A percentile compares a stretch with the other conserved stretches of the same genome.
Conservation (phyloP, 1,284 basidiomycete species). For the Cutaneotrichosporon sp. region DNA sequence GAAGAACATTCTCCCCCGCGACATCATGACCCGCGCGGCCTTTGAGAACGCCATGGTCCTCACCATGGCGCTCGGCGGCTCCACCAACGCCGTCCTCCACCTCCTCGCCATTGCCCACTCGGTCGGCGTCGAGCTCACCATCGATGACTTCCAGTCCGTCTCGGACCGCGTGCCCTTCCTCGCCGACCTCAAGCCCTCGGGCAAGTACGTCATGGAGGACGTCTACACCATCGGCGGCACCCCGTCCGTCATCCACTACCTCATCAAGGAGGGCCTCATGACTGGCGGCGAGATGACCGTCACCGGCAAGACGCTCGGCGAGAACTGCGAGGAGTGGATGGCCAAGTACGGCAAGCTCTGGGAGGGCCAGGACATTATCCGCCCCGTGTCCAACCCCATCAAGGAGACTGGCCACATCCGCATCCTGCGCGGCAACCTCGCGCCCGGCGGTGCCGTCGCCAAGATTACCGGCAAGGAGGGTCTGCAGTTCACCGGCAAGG, state of each 20-base stretch:
- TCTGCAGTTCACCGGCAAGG: conserved; percentile 63
- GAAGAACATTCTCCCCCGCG: conserved; percentile 87
- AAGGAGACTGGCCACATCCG: conserved; percentile 87
- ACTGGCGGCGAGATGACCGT: conserved; percentile 90
- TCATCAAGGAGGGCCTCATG: conserved; percentile 81
- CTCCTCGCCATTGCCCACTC: conserved; percentile 91
- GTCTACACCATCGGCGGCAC: conserved; percentile 89
- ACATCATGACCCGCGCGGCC: conserved; percentile 93
- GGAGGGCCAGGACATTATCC: conserved; percentile 77
- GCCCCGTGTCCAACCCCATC: conserved; percentile 77
- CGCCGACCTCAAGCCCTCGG: conserved; percentile 91
- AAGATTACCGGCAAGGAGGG: conserved; percentile 98
- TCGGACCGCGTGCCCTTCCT: conserved; percentile 90
- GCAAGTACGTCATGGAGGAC: conserved; percentile 96
- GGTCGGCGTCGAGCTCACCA: conserved; percentile 79
- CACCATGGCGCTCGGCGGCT: conserved; percentile 91
- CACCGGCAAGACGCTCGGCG: conserved; percentile 88
- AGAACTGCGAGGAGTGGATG: conserved; percentile 77
- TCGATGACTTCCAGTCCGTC: conserved; percentile 91
- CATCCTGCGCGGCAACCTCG: conserved; percentile 86
- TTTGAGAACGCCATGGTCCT: conserved; percentile 97
- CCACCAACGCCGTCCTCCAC: conserved; percentile 91
- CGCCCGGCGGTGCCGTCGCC: conserved; percentile 87
- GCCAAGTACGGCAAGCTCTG: conserved; percentile 71
- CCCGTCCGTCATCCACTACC: conserved; percentile 70